Evolutionary conservation across 441 rosid genomes (phyloP).

Genomic region (Gossypium lobatum): DNA sequence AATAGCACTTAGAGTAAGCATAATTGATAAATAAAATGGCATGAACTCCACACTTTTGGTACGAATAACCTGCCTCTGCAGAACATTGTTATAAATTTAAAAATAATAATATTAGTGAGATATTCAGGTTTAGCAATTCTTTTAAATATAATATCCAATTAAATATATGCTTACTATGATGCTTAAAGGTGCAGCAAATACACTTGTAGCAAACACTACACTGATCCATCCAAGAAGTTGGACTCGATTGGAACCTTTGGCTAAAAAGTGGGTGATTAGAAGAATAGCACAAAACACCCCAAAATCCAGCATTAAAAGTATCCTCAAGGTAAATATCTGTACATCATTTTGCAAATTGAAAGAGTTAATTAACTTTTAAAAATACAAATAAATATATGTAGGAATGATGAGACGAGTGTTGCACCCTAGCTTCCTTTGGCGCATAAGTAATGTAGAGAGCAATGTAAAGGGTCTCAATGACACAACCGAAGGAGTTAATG

Average conservation of each 20-base stretch:
- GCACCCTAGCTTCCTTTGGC: slow-evolving; percentile 45
- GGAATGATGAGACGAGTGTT: background rate
- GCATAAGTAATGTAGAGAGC: slow-evolving; percentile 39
- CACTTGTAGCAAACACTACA: slow-evolving; percentile 37
- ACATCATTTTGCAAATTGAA: slow-evolving; percentile 4
- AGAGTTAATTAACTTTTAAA: background rate
- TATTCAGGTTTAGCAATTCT: background rate
- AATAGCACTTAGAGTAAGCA: slow-evolving; percentile 48
- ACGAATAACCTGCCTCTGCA: slow-evolving; percentile 50
- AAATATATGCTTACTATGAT: slow-evolving; percentile 31
- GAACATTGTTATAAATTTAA: too few species aligned
- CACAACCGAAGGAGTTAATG: slow-evolving; percentile 44
- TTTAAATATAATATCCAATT: background rate
- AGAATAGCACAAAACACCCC: slow-evolving; percentile 38
- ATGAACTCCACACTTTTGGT: slow-evolving; percentile 65
- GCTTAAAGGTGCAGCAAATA: slow-evolving; percentile 58
- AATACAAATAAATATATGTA: background rate
- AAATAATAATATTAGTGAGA: background rate
- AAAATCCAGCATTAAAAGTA: slow-evolving; percentile 37
- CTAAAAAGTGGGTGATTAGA: slow-evolving; percentile 34
- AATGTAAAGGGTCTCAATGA: slow-evolving; percentile 48
- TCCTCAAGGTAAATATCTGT: slow-evolving; percentile 45
- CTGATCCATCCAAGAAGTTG: slow-evolving; percentile 45
- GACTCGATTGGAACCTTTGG: slow-evolving; percentile 35
- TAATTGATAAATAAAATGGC: slow-evolving; percentile 45